phyloP scores from a whole-genome alignment of 2,329 filamentous ascomycete genomes.

The Bipolaris sorokiniana region DNA sequence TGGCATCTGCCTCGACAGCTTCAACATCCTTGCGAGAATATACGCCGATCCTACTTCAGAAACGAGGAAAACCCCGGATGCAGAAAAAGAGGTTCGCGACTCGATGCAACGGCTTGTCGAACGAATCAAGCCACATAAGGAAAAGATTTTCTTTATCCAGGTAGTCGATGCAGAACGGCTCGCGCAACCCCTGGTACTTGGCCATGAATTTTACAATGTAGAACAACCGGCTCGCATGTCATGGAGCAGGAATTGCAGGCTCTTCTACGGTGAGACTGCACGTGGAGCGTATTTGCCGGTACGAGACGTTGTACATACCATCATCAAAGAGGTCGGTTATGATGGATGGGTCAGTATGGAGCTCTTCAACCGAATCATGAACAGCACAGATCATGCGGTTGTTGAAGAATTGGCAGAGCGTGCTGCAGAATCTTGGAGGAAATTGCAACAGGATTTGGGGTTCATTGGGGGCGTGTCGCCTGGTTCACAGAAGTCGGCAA shows the following conservation, averaged over 20 bases:
- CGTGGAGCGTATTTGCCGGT: conserved; percentile 72
- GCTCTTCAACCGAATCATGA: conserved; percentile 68
- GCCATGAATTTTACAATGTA: conserved; percentile 64
- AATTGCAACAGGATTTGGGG: conserved; percentile 51
- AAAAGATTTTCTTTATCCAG: conserved; percentile 77
- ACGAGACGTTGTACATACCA: conserved; percentile 63
- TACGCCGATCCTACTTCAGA: conserved; percentile 70
- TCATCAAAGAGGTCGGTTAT: conserved; percentile 69
- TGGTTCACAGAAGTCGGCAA: not conserved
- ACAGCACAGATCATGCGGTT: conserved; percentile 57
- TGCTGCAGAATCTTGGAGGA: conserved; percentile 60
- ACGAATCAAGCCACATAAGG: conserved; percentile 59
- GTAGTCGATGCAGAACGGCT: conserved; percentile 76
- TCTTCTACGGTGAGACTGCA: conserved; percentile 69
- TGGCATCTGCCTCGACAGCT: conserved; percentile 77
- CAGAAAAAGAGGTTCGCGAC: conserved; percentile 60
- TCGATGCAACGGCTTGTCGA: conserved; percentile 63
- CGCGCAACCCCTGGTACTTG: conserved; percentile 60
- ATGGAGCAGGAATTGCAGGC: conserved; percentile 76
- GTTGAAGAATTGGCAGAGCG: conserved; percentile 63
- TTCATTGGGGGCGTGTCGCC: conserved; percentile 18
- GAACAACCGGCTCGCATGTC: conserved; percentile 72
- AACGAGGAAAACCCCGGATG: conserved; percentile 60
- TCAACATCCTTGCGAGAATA: conserved; percentile 74
- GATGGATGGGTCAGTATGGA: conserved; percentile 75